Conservation (phyloP, 2,329 filamentous ascomycete species). For the Fusarium sp. region DNA sequence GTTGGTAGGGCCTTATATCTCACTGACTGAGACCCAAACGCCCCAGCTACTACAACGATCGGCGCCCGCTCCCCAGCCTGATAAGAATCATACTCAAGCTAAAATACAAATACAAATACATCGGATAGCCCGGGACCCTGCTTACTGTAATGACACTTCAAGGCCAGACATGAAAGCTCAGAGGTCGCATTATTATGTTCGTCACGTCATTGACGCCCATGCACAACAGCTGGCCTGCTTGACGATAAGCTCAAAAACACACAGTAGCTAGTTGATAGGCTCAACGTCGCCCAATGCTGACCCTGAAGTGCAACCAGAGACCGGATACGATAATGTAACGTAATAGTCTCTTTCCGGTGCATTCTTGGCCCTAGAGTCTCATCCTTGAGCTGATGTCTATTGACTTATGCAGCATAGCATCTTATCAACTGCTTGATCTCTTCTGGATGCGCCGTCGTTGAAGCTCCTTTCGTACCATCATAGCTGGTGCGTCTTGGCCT, state of each 20-base stretch:
- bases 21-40: constrained; percentile 6
- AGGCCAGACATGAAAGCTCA: neutral
- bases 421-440: constrained; percentile 2
- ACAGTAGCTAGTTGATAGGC: neutral
- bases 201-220: constrained; percentile 23
- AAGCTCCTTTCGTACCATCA: constrained; percentile 42
- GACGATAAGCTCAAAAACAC: neutral
- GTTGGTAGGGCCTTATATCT: neutral
- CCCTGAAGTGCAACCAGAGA: neutral
- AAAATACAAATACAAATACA: neutral
- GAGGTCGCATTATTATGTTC: neutral
- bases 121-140: constrained; percentile 35
- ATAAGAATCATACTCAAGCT: constrained; percentile 8
- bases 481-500: constrained; percentile 29
- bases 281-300: constrained; percentile 6
- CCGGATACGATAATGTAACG: neutral
- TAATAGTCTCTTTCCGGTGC: neutral
- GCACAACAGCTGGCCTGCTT: neutral
- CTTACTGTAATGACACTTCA: constrained; percentile 22
- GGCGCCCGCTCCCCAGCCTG: constrained; percentile 1
- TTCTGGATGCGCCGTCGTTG: constrained; percentile 39
- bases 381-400: neutral
- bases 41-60: constrained; percentile 5
- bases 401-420: neutral
- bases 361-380: neutral